Base-by-base conservation (phyloP, 2,329 filamentous ascomycete genomes). In the Colletotrichum aenigma region DNA sequence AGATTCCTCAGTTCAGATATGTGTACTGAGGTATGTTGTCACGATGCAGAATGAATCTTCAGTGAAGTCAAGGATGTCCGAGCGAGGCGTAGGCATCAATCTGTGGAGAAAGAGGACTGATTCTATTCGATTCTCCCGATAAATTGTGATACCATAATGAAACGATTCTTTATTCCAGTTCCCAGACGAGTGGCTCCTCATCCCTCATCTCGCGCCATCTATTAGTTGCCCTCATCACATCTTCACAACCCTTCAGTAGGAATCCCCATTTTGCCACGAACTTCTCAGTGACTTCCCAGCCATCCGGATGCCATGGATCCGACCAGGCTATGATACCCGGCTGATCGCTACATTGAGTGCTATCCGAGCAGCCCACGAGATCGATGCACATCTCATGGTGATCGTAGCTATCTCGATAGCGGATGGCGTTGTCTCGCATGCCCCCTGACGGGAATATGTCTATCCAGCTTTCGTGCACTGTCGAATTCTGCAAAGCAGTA, bases 1-100 rank as follows among this genome's bases (percentile, higher is more conserved):
- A 91, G 82, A 91, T 91, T 78, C 77, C 85, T 21, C 87, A 88
- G 74, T 91, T 91, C 80, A 84, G 88, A 76, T 91, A 91, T 79
- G 87, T 89, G 10, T 87, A 83, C 21, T 62, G 6, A 69, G 13
- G 24, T 6, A 56, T 64, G 3, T 7, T 38, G 7, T 13, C 28
- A 1, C 18, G 15, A 28, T 18, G 5, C 18, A 16, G 30, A 7
- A 32, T 58, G 21, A 4, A 21, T 52, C 43, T 52, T 21, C n/a
- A 1, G n/a, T 4, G 10, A 6, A 21, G 6, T 52, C n/a, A 13
- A 52, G 2, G 12, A 52, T 13, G 10, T 21, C 43, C 21, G 9
- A 7, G 12, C 4, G 15, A 56, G 0, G 7, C 18, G 24, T 3
- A 3, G 55, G 10, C 15, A 58, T 28, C n/a, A 6, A 21, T 28